Evolutionary conservation across 306 rosid species (phyloP), one percentile per base, ranked within the genome.

Genomic region (Quercus wislizeni): DNA sequence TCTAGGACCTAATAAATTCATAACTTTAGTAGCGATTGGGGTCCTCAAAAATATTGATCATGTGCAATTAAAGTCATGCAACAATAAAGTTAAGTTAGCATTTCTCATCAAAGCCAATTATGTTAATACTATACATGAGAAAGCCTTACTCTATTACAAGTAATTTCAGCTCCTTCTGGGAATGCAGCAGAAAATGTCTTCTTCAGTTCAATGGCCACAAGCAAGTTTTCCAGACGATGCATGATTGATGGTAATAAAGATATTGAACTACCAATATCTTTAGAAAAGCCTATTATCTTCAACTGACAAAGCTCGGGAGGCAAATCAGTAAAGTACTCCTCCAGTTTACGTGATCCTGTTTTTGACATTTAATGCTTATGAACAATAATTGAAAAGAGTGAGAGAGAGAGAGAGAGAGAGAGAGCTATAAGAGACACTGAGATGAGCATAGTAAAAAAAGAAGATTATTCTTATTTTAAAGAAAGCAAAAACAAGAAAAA

Each of bases 171-270:
- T 74, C 94, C 98, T 83, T 88, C 99, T 2, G 93, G 94, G 83
- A 95, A 91, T 76, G 80, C 92, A 71, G 85, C 80, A 63, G 80
- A 85, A 28, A 95, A 75, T 54, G 18, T 58, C 20, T 81, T 69
- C 93, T 85, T 95, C 85, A 95, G 90, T 79, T 95, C 98, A 63
- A 95, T 87, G 77, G 99, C 99, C 38, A 93, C 90, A 82, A 95
- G 85, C 79, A 95, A 84, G 91, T 93, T 95, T 86, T 88, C 97
- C 69, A 95, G 91, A 77, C 94, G 99, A 76, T 95, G 98, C 97
- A 95, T 95, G 55, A 95, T 71, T 55, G 99, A 95, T 59, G 99
- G 99, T 81, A 95, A 84, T 85, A 95, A 80, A 83, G 97, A 95
- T 81, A 95, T 63, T 65, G 99, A 92, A 86, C 99, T 95, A 30